These are phyloP conservation scores for Beauveria asiatica DNA, from an alignment of 2,329 filamentous ascomycete species.

Conservation along the genomic window DNA sequence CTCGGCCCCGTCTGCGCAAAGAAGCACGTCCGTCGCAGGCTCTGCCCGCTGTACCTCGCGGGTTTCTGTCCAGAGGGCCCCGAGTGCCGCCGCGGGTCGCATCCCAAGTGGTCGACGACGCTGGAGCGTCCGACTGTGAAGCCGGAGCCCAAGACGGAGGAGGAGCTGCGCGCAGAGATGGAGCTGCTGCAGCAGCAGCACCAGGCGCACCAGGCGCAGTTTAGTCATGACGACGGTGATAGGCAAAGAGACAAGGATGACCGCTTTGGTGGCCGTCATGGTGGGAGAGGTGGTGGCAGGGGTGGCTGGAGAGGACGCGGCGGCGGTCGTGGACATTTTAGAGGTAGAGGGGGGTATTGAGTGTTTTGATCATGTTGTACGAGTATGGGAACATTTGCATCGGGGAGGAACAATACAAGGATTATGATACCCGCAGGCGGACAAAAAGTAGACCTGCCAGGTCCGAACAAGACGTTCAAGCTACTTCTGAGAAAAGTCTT, in stretches of 20 bases:
- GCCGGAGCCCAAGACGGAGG: conserved; percentile 49
- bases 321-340: conserved; percentile 23
- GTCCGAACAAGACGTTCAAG: background rate
- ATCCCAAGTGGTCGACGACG: conserved; percentile 73
- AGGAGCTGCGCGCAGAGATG: conserved; percentile 26
- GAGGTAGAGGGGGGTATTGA: conserved; percentile 25
- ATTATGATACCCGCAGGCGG: conserved; percentile 6
- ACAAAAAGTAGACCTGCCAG: background rate
- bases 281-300: conserved; percentile 23
- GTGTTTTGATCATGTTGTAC: background rate
- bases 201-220: conserved; percentile 24
- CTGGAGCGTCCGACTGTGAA: conserved; percentile 68
- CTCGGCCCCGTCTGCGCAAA: conserved; percentile 81
- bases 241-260: conserved; percentile 14
- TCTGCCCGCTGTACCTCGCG: conserved; percentile 81
- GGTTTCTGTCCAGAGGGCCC: conserved; percentile 86
- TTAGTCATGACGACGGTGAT: conserved; percentile 26
- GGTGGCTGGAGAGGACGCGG: conserved; percentile 30
- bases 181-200: conserved; percentile 30
- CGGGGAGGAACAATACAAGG: background rate
- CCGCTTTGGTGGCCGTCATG: conserved; percentile 23
- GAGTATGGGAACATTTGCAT: background rate
- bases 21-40: conserved; percentile 72
- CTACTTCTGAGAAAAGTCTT: background rate
- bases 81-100: conserved; percentile 69